A percentile compares a stretch with the other conserved stretches of the same genome.
Evolutionary conservation across 306 rosid genomes (phyloP).

Genomic region (Corylus avellana): DNA sequence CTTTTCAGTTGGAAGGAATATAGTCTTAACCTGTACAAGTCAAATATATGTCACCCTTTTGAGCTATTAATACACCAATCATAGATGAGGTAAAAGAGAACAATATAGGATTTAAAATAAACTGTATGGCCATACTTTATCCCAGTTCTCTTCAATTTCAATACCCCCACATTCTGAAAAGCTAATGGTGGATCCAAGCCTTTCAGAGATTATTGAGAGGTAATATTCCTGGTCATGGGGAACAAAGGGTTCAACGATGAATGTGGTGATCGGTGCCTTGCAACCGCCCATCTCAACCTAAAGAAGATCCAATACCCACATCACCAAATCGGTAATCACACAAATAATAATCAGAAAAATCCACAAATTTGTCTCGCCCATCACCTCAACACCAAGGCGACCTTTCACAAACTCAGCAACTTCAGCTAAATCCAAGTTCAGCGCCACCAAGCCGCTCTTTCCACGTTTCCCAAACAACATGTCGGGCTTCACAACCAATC

Average conservation of each 20-base stretch:
- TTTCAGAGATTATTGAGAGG: constrained; percentile 77
- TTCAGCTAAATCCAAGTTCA: constrained; percentile 71
- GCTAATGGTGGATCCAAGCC: constrained; percentile 73
- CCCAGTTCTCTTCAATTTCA: constrained; percentile 88
- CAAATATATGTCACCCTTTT: neutral
- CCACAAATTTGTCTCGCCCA: neutral
- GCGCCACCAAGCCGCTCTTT: constrained; percentile 81
- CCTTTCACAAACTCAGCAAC: constrained; percentile 72
- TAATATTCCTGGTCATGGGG: constrained; percentile 84
- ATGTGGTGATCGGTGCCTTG: constrained; percentile 83
- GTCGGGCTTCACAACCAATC: constrained; percentile 77
- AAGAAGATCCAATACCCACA: constrained; percentile 20
- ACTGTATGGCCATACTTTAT: constrained; percentile 49
- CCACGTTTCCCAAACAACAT: constrained; percentile 92
- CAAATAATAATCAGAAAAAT: constrained; percentile 10
- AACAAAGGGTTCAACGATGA: constrained; percentile 85
- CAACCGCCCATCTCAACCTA: constrained; percentile 93
- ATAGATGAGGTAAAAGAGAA: neutral
- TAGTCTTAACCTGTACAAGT: constrained; percentile 59
- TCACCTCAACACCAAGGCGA: constrained; percentile 76
- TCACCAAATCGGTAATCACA: constrained; percentile 21
- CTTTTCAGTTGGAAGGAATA: constrained; percentile 73
- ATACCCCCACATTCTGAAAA: constrained; percentile 86
- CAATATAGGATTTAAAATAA: neutral
- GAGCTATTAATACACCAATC: constrained; percentile 1